A percentile compares a stretch with the other conserved stretches of the same genome.
These are phyloP conservation scores for Suhomyces maxii DNA, from an alignment of 1,139 yeast genomes.

Conservation along the genomic window DNA sequence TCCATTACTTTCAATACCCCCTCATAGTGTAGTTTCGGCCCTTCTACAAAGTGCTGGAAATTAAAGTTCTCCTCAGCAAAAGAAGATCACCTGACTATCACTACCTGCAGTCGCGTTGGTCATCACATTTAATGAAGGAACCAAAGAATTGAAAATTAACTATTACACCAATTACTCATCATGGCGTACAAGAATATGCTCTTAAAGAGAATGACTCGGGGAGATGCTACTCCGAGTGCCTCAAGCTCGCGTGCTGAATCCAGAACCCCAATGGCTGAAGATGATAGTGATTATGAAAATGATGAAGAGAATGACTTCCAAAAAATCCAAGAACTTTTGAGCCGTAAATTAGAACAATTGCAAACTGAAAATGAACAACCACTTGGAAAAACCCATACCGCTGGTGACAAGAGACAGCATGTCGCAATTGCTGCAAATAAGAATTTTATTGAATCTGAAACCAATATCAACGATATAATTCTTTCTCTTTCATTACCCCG, in stretches of 20 bases:
- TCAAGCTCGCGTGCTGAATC: conserved; percentile 35
- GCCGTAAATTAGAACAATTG: conserved; percentile 34
- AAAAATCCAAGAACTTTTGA: conserved; percentile 42
- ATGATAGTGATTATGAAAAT: conserved; percentile 34
- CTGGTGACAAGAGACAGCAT: conserved; percentile 28
- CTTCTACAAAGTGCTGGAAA: no score
- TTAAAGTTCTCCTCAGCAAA: no score
- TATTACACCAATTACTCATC: neutral
- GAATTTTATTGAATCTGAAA: conserved; percentile 37
- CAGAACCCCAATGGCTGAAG: conserved; percentile 46
- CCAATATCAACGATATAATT: conserved; percentile 44
- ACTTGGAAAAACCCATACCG: conserved; percentile 17
- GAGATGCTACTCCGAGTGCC: conserved; percentile 16
- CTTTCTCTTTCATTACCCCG: conserved; percentile 41
- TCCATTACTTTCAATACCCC: no score
- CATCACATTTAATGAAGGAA: conserved; percentile 3
- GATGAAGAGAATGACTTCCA: conserved; percentile 45
- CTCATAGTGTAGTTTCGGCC: no score
- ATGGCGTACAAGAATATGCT: conserved; percentile 7
- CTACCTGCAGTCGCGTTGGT: conserved; percentile 5
- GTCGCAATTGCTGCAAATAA: conserved; percentile 34
- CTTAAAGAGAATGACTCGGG: conserved; percentile 14
- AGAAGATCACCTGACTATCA: conserved; percentile 1
- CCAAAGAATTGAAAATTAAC: neutral
- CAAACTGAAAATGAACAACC: conserved; percentile 14